Evolutionary conservation across 2,329 filamentous ascomycete genomes (phyloP).

Genomic region (Ampelomyces quisqualis): DNA sequence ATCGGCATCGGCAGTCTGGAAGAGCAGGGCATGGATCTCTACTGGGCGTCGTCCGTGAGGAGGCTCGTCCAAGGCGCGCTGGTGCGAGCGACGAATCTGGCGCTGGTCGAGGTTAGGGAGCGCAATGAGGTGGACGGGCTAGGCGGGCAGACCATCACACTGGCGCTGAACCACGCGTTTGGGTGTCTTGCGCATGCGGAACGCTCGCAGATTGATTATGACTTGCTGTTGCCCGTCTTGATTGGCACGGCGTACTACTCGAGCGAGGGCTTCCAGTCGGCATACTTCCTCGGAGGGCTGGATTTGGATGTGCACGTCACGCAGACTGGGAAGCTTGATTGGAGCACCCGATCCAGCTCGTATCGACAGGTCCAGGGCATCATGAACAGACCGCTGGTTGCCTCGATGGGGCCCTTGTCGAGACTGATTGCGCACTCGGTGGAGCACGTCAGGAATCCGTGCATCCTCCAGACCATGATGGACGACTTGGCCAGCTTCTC

Average conservation of each 20-base stretch:
- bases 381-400: slow-evolving; percentile 61
- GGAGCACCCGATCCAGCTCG: slow-evolving; percentile 62
- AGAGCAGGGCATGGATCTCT: slow-evolving; percentile 55
- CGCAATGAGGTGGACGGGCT: slow-evolving; percentile 55
- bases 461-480: slow-evolving; percentile 55
- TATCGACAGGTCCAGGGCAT: slow-evolving; percentile 61
- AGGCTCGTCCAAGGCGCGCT: slow-evolving; percentile 71
- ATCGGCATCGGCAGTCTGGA: slow-evolving; percentile 63
- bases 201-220: slow-evolving; percentile 62
- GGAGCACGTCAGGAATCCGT: slow-evolving; percentile 56
- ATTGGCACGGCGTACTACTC: slow-evolving; percentile 68
- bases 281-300: slow-evolving; percentile 71
- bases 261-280: slow-evolving; percentile 71
- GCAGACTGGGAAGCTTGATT: slow-evolving; percentile 58
- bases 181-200: slow-evolving; percentile 65
- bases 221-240: slow-evolving; percentile 67
- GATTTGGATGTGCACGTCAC: slow-evolving; percentile 65
- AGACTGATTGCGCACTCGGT: slow-evolving; percentile 65
- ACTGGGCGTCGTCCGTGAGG: slow-evolving; percentile 62
- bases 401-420: slow-evolving; percentile 67
- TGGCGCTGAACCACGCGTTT: slow-evolving; percentile 77
- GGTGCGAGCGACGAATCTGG: slow-evolving; percentile 73
- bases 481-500: slow-evolving; percentile 69
- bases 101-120: slow-evolving; percentile 59
- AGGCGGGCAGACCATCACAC: slow-evolving; percentile 55